phyloP scores from a whole-genome alignment of 495 filamentous ascomycete species.

The Podospora australis region DNA sequence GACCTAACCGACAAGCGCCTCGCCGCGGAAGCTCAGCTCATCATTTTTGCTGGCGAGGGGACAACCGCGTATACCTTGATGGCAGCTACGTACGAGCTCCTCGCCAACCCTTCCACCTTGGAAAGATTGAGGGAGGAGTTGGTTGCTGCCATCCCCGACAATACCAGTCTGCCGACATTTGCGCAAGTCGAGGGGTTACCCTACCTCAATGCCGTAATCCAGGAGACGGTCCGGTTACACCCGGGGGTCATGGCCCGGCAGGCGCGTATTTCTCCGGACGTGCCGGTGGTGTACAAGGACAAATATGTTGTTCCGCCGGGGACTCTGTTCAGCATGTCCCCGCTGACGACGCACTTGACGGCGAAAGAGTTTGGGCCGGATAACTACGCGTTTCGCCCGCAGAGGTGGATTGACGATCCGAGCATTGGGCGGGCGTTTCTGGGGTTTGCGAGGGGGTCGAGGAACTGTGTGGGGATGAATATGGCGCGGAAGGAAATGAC shows the following conservation, averaged over 20 bases:
- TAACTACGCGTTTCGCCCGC: slow-evolving; percentile 1
- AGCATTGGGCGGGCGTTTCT: not conserved
- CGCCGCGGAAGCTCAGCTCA: slow-evolving; percentile 32
- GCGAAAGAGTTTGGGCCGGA: slow-evolving; percentile 1
- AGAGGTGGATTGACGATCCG: slow-evolving; percentile 14
- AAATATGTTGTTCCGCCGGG: slow-evolving; percentile 8
- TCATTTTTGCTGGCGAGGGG: slow-evolving; percentile 39
- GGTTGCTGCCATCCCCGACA: slow-evolving; percentile 21
- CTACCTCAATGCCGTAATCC: slow-evolving; percentile 9
- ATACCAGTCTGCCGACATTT: not conserved
- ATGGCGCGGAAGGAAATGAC: slow-evolving; percentile 8
- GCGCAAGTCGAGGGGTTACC: slow-evolving; percentile 6
- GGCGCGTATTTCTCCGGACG: slow-evolving; percentile 2
- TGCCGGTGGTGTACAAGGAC: slow-evolving; percentile 4
- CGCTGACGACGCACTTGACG: slow-evolving; percentile 3
- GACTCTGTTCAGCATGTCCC: slow-evolving; percentile 2
- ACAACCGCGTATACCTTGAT: slow-evolving; percentile 31
- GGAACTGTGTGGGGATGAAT: slow-evolving; percentile 11
- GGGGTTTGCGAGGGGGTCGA: slow-evolving; percentile 6
- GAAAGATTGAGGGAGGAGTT: slow-evolving; percentile 28
- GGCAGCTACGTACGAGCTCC: slow-evolving; percentile 34
- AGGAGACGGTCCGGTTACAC: slow-evolving; percentile 10
- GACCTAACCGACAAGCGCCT: slow-evolving; percentile 31
- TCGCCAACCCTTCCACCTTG: slow-evolving; percentile 20
- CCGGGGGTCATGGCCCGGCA: slow-evolving; percentile 3